phyloP scores from a whole-genome alignment of 2,329 filamentous ascomycete species.

The Ophioceras dolichostomum region DNA sequence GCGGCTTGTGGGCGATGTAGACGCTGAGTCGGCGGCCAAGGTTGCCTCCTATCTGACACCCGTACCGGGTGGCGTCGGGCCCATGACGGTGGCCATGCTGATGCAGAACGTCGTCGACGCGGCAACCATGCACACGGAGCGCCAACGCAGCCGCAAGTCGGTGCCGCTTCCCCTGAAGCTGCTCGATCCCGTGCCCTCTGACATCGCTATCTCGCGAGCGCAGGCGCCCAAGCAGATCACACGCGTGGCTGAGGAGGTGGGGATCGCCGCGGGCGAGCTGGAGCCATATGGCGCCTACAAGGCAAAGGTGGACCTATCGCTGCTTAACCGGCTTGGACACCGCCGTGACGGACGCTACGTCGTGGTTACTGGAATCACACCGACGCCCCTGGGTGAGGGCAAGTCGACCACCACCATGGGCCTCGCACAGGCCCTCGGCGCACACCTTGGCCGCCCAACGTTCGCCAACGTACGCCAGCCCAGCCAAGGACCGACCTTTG shows the following conservation, averaged over 20 bases:
- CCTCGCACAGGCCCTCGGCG: slow-evolving; percentile 82
- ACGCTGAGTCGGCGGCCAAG: slow-evolving; percentile 72
- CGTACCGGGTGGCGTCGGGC: slow-evolving; percentile 90
- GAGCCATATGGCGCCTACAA: slow-evolving; percentile 94
- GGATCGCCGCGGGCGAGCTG: slow-evolving; percentile 77
- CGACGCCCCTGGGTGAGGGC: slow-evolving; percentile 90
- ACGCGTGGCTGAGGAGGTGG: slow-evolving; percentile 70
- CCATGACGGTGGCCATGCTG: slow-evolving; percentile 98
- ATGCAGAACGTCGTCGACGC: slow-evolving; percentile 90
- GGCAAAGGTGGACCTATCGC: slow-evolving; percentile 78
- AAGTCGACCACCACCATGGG: slow-evolving; percentile 98
- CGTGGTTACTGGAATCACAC: slow-evolving; percentile 89
- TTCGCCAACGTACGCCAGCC: slow-evolving; percentile 97
- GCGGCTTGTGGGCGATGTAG: slow-evolving; percentile 87
- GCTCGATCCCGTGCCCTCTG: slow-evolving; percentile 74
- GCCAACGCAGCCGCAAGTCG: slow-evolving; percentile 68
- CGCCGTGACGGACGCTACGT: slow-evolving; percentile 84
- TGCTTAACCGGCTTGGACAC: slow-evolving; percentile 76
- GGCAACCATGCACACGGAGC: slow-evolving; percentile 68
- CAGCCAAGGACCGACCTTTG: slow-evolving; percentile 94
- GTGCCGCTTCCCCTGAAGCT: slow-evolving; percentile 75
- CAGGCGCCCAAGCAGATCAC: slow-evolving; percentile 91
- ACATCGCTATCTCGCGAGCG: slow-evolving; percentile 81
- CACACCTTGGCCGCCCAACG: slow-evolving; percentile 72
- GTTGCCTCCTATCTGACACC: slow-evolving; percentile 91